A percentile compares a stretch with the other conserved stretches of the same genome.
Evolutionary conservation across 352 stramenopile species (phyloP).

Genomic region (Saprolegnia parasitica): DNA sequence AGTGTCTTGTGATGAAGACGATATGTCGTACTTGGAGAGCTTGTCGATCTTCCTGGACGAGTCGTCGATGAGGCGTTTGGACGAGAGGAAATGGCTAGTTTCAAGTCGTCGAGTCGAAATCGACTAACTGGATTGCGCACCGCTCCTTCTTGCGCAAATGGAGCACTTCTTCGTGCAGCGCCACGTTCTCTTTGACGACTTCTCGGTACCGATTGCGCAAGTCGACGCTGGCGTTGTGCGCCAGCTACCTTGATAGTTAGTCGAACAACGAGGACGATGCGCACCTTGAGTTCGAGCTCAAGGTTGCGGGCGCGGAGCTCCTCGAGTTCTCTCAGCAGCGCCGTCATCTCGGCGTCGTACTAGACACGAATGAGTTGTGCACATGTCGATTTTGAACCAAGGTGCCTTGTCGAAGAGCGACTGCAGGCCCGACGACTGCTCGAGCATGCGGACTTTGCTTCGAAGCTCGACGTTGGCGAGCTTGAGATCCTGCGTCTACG

Average conservation of each 20-base stretch:
- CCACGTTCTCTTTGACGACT: constrained; percentile 53
- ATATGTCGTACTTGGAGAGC: constrained; percentile 15
- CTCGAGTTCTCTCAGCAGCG: constrained; percentile 49
- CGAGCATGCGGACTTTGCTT: constrained; percentile 62
- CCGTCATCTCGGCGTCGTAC: constrained; percentile 61
- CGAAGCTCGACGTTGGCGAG: constrained; percentile 51
- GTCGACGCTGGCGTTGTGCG: constrained; percentile 32
- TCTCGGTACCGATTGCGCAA: constrained; percentile 66
- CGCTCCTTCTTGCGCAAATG: constrained; percentile 57
- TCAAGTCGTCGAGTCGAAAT: not conserved
- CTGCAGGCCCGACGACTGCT: constrained; percentile 41
- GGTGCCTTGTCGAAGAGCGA: constrained; percentile 47
- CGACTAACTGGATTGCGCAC: constrained; percentile 29
- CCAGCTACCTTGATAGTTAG: constrained; percentile 13
- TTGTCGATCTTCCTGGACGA: constrained; percentile 56
- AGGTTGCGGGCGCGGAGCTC: constrained; percentile 59
- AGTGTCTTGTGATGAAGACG: not conserved
- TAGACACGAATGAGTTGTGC: no score
- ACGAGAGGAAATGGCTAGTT: constrained; percentile 52
- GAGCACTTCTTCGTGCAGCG: constrained; percentile 49
- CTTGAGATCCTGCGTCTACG: constrained; percentile 78
- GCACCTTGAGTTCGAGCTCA: constrained; percentile 55
- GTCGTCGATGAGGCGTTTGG: constrained; percentile 58
- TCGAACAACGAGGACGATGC: not conserved
- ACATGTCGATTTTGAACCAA: not conserved